Percentiles rank a stretch among this genome's conserved stretches.
phyloP scores from a whole-genome alignment of 805 yeast genomes.

The Groenewaldozyma tartarivorans region DNA sequence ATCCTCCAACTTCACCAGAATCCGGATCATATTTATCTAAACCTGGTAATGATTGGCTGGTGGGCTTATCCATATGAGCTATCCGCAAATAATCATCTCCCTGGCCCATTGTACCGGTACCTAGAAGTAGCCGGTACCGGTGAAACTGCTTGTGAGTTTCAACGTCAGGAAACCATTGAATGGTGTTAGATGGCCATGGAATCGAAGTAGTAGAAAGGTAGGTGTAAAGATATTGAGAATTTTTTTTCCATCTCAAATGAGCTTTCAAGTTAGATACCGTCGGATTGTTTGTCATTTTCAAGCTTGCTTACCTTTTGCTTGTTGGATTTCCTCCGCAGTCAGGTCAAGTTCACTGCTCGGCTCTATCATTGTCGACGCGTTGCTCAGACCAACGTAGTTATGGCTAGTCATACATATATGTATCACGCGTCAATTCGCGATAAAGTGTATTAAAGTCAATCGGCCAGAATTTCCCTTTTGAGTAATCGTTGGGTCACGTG shows the following conservation, averaged over 20 bases:
- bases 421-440: no score
- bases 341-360: no score
- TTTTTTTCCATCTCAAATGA: slow-evolving; percentile 45
- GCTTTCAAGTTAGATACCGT: neutral
- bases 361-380: no score
- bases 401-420: no score
- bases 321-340: neutral
- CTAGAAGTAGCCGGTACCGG: slow-evolving; percentile 39
- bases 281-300: neutral
- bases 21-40: slow-evolving; percentile 31
- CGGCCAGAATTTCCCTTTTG: no score
- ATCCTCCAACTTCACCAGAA: slow-evolving; percentile 27
- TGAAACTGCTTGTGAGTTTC: slow-evolving; percentile 9
- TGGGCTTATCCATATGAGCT: slow-evolving; percentile 24
- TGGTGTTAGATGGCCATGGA: slow-evolving; percentile 56
- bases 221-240: slow-evolving; percentile 46
- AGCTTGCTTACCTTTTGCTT: neutral
- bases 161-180: slow-evolving; percentile 56
- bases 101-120: slow-evolving; percentile 56
- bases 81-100: slow-evolving; percentile 39
- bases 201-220: slow-evolving; percentile 42
- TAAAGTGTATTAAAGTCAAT: no score
- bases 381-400: no score
- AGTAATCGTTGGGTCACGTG: no score
- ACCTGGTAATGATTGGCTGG: slow-evolving; percentile 13